These are phyloP conservation scores for Marasmius fiardii DNA, from an alignment of 1,284 basidiomycete species.

Conservation along the genomic window DNA sequence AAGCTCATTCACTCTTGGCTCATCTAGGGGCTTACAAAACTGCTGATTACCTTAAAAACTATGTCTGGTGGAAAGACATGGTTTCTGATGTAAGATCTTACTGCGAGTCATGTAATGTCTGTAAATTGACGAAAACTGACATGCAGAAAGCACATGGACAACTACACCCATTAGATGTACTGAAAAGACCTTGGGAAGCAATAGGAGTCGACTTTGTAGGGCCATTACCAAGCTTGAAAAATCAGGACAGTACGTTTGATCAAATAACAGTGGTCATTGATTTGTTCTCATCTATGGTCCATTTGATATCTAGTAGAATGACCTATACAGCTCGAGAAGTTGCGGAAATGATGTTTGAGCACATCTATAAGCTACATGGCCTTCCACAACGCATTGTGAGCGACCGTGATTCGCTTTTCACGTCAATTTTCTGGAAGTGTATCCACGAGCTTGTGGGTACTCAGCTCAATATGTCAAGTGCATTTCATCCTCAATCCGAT, in stretches of 20 bases:
- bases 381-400: slow-evolving; percentile 18
- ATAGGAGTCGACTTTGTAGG: slow-evolving; percentile 35
- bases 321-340: slow-evolving; percentile 16
- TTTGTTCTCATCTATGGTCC: slow-evolving; percentile 27
- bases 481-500: slow-evolving; percentile 21
- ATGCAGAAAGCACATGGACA: slow-evolving; percentile 22
- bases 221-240: slow-evolving; percentile 26
- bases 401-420: slow-evolving; percentile 20
- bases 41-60: slow-evolving; percentile 19
- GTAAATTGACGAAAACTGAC: slow-evolving; percentile 19
- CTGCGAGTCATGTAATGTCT: slow-evolving; percentile 22
- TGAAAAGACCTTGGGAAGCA: slow-evolving; percentile 22
- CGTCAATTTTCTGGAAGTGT: slow-evolving; percentile 19
- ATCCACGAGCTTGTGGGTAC: slow-evolving; percentile 18
- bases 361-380: slow-evolving; percentile 21
- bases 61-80: slow-evolving; percentile 29
- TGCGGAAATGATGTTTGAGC: slow-evolving; percentile 19
- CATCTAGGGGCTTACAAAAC: slow-evolving; percentile 26
- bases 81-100: slow-evolving; percentile 18
- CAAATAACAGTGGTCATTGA: slow-evolving; percentile 28
- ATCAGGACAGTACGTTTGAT: slow-evolving; percentile 23
- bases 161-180: slow-evolving; percentile 20
- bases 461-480: slow-evolving; percentile 19
- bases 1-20: slow-evolving; percentile 26
- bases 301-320: slow-evolving; percentile 21